A percentile compares a stretch with the other conserved stretches of the same genome.
phyloP scores from a whole-genome alignment of 495 filamentous ascomycete genomes.

The Xylaria longipes region DNA sequence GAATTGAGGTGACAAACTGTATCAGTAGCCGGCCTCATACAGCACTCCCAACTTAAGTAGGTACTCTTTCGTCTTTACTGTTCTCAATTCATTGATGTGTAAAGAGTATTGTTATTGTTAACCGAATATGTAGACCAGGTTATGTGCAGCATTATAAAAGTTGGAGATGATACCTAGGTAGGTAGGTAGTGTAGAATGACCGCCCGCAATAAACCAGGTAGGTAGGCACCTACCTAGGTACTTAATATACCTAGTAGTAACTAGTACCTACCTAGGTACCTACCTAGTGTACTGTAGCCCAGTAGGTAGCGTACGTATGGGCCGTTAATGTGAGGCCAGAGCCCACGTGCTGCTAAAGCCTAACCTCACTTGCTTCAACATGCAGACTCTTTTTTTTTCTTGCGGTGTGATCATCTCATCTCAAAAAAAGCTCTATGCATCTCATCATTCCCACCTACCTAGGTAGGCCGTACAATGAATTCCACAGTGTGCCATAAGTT shows the following conservation, averaged over 20 bases:
- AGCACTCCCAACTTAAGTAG: not conserved
- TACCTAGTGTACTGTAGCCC: not conserved
- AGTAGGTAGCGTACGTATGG: not conserved
- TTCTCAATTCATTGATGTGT: not conserved
- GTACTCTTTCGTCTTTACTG: not conserved
- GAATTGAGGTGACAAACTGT: not conserved
- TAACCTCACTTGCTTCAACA: slow-evolving; percentile 17
- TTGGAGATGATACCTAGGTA: slow-evolving; percentile 7
- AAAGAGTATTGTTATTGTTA: not conserved
- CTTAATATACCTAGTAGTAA: no score
- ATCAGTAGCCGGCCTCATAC: not conserved
- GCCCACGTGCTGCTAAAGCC: slow-evolving; percentile 23
- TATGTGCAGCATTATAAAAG: not conserved
- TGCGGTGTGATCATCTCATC: slow-evolving; percentile 7
- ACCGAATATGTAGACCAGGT: not conserved
- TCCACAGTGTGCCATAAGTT: not conserved
- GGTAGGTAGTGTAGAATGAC: no score
- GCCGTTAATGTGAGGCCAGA: slow-evolving; percentile 3
- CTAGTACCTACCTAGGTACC: no score
- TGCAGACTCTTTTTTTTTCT: not conserved
- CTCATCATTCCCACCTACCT: not conserved
- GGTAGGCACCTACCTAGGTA: not conserved
- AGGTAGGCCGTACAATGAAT: not conserved
- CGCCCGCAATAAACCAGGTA: not conserved
- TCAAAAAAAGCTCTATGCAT: not conserved